A percentile compares a stretch with the other conserved stretches of the same genome.
Conservation (phyloP, 768 basidiomycete genomes). For the Termitomyces sp. region DNA sequence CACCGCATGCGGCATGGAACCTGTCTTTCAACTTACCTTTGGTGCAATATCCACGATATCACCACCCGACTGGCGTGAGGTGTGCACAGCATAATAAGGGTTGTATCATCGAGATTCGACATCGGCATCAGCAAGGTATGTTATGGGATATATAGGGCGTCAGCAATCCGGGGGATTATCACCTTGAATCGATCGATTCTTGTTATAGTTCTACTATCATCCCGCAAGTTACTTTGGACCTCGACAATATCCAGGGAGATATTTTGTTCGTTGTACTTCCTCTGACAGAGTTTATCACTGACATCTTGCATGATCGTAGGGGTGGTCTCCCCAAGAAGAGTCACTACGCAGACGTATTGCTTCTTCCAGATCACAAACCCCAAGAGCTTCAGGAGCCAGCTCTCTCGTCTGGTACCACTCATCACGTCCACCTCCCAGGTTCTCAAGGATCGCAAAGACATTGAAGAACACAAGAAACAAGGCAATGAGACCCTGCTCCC, state of each 20-base stretch:
- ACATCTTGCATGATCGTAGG: constrained; percentile 22
- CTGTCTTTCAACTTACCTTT: no score
- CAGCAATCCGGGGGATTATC: no score
- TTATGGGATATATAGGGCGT: no score
- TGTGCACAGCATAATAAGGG: no score
- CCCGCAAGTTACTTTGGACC: constrained; percentile 26
- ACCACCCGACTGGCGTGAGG: no score
- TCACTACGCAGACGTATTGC: constrained; percentile 42
- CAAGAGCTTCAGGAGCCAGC: constrained; percentile 37
- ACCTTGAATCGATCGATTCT: neutral
- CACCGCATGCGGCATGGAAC: no score
- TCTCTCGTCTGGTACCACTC: constrained; percentile 37
- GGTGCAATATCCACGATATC: no score
- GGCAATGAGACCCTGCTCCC: constrained; percentile 30
- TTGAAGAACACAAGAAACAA: constrained; percentile 36
- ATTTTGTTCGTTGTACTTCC: constrained; percentile 32
- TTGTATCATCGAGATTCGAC: no score
- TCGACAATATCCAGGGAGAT: constrained; percentile 45
- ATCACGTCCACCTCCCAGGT: constrained; percentile 46
- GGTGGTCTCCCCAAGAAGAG: constrained; percentile 55
- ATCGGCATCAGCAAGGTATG: no score
- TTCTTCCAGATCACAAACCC: constrained; percentile 51
- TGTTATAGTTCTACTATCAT: constrained; percentile 6
- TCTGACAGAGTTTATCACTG: neutral
- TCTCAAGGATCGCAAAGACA: constrained; percentile 35